These are phyloP conservation scores for Aspergillus neoniger DNA, from an alignment of 2,329 filamentous ascomycete species.

Conservation along the genomic window DNA sequence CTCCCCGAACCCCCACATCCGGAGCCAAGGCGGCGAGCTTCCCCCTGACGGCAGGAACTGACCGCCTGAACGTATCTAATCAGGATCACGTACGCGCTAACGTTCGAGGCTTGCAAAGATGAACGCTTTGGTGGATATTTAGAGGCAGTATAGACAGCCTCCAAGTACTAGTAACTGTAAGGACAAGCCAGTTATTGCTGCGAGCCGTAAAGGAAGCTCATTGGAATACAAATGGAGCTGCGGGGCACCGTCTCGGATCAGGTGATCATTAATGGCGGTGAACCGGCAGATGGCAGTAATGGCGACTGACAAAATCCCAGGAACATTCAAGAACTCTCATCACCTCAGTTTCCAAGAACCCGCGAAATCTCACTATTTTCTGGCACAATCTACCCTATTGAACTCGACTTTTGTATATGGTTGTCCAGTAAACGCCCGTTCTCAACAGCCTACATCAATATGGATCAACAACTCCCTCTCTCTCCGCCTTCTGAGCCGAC, in stretches of 20 bases:
- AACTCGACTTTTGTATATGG: neutral
- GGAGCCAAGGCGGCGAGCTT: conserved; percentile 8
- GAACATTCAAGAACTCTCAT: neutral
- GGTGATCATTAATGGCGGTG: conserved; percentile 1
- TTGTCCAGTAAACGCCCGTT: neutral
- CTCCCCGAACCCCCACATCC: conserved; percentile 5
- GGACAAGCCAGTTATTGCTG: neutral
- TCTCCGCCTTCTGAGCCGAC: conserved; percentile 40
- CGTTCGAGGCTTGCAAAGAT: neutral
- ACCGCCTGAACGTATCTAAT: neutral
- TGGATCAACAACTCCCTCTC: conserved; percentile 27
- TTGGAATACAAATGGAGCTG: neutral
- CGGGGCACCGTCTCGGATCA: neutral
- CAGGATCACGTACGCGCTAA: neutral
- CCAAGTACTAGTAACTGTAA: neutral
- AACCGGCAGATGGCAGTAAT: conserved; percentile 1
- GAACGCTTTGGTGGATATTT: neutral
- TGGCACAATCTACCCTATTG: neutral
- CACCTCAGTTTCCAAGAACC: neutral
- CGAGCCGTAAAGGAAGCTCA: too few relatives aligned
- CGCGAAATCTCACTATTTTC: neutral
- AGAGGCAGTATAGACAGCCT: neutral
- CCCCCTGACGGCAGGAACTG: conserved; percentile 4
- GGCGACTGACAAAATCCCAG: neutral
- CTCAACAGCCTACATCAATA: neutral